Percentiles rank a stretch among this genome's conserved stretches.
Conservation (phyloP, 176 grass and related monocot species). For the Puya raimondii region DNA sequence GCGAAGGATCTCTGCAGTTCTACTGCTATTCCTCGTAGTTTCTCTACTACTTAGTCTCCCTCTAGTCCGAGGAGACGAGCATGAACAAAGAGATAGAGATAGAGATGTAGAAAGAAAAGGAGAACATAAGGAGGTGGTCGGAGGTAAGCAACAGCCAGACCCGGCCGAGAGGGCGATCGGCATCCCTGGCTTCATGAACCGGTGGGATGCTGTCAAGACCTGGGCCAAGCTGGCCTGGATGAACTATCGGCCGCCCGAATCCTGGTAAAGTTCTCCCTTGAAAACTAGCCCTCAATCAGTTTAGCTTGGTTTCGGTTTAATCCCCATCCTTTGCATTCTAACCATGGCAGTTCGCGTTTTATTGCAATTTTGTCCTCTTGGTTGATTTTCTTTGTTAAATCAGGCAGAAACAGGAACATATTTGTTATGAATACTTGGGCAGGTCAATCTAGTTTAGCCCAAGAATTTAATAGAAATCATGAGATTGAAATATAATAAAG, state of each 20-base stretch:
- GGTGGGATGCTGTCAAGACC: constrained; percentile 39
- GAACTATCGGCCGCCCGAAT: constrained; percentile 32
- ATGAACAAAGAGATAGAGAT: too few species aligned
- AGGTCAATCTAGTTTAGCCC: too few species aligned
- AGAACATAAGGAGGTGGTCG: not conserved
- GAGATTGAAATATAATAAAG: too few species aligned
- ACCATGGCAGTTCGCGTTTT: too few species aligned
- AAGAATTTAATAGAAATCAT: too few species aligned
- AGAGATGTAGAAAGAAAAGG: not conserved
- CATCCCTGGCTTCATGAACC: constrained; percentile 38
- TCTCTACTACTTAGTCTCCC: not conserved
- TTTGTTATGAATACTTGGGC: too few species aligned
- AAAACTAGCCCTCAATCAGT: not conserved
- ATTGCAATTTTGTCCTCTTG: too few species aligned
- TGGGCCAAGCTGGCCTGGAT: constrained; percentile 48
- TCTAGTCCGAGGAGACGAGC: too few species aligned
- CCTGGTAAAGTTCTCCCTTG: not conserved
- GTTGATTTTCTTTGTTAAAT: too few species aligned
- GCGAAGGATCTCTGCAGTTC: not conserved
- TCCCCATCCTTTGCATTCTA: not conserved
- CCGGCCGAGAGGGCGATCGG: constrained; percentile 62
- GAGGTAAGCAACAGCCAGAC: constrained; percentile 7
- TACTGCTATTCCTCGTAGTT: not conserved
- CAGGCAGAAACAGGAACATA: too few species aligned
- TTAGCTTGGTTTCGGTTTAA: not conserved